Evolutionary conservation across 2,329 filamentous ascomycete genomes (phyloP).

Genomic region (Davidsoniella neocaledoniae): DNA sequence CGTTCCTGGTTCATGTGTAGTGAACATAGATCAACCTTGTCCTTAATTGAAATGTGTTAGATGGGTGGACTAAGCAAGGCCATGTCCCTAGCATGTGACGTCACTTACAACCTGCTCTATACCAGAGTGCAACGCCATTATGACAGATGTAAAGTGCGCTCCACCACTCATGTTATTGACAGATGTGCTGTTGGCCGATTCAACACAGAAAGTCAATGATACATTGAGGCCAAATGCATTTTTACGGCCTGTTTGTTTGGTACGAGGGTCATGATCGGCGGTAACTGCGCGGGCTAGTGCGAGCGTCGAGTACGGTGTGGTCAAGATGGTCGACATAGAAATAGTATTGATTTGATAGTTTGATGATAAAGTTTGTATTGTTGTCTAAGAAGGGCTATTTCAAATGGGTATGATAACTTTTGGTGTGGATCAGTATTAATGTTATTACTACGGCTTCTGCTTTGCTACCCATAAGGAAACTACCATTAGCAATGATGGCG

Average conservation of each 20-base stretch:
- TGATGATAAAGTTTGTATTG: neutral
- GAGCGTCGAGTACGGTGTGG: constrained; percentile 1
- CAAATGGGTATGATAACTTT: no score
- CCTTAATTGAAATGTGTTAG: neutral
- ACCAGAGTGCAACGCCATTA: constrained; percentile 5
- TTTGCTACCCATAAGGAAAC: no score
- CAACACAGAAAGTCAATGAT: constrained; percentile 1
- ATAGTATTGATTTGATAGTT: neutral
- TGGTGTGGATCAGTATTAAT: no score
- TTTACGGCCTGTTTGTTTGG: constrained; percentile 11
- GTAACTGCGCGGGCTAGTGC: constrained; percentile 9
- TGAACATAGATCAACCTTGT: constrained; percentile 7
- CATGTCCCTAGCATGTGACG: neutral
- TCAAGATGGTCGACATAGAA: constrained; percentile 8
- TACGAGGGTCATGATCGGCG: constrained; percentile 11
- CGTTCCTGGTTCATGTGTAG: neutral
- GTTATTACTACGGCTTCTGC: no score
- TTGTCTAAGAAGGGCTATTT: neutral
- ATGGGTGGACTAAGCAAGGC: neutral
- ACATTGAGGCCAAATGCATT: constrained; percentile 7
- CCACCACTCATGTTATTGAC: neutral
- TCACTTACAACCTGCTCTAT: constrained; percentile 7
- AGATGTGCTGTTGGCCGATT: neutral
- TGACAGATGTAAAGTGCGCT: constrained; percentile 3
- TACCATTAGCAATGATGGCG: no score